phyloP scores from a whole-genome alignment of 768 basidiomycete species.

The Tulasnella sp. region DNA sequence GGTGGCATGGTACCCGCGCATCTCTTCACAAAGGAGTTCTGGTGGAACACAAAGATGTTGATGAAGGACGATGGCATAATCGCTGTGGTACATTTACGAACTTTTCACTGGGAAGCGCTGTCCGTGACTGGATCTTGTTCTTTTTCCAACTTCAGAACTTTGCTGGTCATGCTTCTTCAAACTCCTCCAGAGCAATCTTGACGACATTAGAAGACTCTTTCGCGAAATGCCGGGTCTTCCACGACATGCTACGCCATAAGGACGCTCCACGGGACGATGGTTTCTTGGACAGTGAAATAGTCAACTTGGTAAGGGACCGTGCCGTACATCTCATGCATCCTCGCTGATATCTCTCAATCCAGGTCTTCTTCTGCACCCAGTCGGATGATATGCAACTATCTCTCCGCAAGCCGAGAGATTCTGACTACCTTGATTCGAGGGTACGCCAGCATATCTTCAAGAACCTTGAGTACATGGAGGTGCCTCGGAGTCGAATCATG shows the following conservation, averaged over 20 bases:
- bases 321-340: neutral
- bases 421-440: conserved; percentile 58
- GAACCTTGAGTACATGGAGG: conserved; percentile 41
- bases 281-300: conserved; percentile 35
- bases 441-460: conserved; percentile 52
- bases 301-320: conserved; percentile 54
- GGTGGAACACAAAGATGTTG: conserved; percentile 52
- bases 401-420: conserved; percentile 43
- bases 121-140: neutral
- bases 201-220: conserved; percentile 63
- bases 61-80: conserved; percentile 64
- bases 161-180: conserved; percentile 56
- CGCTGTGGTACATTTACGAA: conserved; percentile 73
- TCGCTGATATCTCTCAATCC: neutral
- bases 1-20: conserved; percentile 85
- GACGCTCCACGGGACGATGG: conserved; percentile 34
- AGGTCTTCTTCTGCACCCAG: conserved; percentile 79
- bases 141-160: conserved; percentile 48
- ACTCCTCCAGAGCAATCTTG: conserved; percentile 53
- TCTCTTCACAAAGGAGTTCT: conserved; percentile 77
- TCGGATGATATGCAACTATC: conserved; percentile 37
- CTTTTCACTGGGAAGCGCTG: conserved; percentile 23
- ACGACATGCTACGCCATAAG: conserved; percentile 43
- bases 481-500: conserved; percentile 32
- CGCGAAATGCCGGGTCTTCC: conserved; percentile 69